These are phyloP conservation scores for Cajanus cajan DNA, from an alignment of 306 rosid genomes.

Conservation along the genomic window DNA sequence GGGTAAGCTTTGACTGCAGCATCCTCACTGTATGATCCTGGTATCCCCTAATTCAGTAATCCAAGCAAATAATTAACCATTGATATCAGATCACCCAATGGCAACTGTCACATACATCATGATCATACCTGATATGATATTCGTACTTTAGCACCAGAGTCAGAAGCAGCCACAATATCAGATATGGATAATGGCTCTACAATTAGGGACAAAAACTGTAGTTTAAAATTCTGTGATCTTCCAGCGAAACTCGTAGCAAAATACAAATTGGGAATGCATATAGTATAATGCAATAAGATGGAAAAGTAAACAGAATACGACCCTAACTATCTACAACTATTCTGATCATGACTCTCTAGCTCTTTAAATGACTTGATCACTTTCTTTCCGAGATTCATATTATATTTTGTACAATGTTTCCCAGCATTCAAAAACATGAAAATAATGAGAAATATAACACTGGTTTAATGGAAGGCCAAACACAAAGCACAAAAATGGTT, in stretches of 20 bases:
- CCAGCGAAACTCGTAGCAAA: slow-evolving; percentile 19
- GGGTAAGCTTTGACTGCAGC: slow-evolving; percentile 76
- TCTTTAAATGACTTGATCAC: neutral
- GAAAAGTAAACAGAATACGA: neutral
- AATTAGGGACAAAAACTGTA: slow-evolving; percentile 12
- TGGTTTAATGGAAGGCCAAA: neutral
- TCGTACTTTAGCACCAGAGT: slow-evolving; percentile 41
- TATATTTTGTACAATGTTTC: slow-evolving; percentile 1
- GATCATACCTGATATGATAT: slow-evolving; percentile 61
- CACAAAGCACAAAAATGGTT: neutral
- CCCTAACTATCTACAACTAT: neutral
- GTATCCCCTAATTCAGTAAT: slow-evolving; percentile 56
- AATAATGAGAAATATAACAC: neutral
- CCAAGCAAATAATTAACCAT: slow-evolving; percentile 33
- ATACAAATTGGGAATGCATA: neutral
- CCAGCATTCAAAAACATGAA: neutral
- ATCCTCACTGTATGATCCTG: slow-evolving; percentile 68
- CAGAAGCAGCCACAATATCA: slow-evolving; percentile 45
- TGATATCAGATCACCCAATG: neutral
- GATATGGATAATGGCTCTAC: slow-evolving; percentile 61
- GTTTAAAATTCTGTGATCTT: neutral
- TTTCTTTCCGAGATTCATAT: neutral
- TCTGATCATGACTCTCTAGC: neutral
- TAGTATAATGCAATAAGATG: neutral
- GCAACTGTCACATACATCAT: slow-evolving; percentile 12